These are phyloP conservation scores for Nemophila menziesii DNA, from an alignment of 257 asterid genomes.

Conservation along the genomic window DNA sequence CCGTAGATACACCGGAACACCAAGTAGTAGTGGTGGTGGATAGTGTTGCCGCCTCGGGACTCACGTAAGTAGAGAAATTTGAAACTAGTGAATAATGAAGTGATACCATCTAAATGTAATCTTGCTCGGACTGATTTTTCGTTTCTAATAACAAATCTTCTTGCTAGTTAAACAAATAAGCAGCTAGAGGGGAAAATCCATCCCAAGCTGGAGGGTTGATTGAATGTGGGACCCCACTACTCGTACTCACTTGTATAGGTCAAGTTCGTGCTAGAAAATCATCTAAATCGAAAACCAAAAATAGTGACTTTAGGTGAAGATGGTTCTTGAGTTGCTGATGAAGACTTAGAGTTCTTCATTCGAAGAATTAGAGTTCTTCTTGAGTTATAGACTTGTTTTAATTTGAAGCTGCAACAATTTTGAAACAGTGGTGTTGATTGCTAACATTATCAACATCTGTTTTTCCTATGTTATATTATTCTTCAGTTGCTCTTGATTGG, in stretches of 20 bases:
- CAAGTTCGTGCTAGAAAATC: no score
- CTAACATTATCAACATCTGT: no score
- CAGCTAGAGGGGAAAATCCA: conserved; percentile 92
- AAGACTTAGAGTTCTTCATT: no score
- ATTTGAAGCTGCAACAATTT: no score
- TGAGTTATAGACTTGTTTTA: no score
- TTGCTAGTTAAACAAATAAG: conserved; percentile 95
- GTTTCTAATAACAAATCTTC: conserved; percentile 74
- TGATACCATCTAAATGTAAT: conserved; percentile 57
- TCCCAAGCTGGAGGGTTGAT: conserved; percentile 95
- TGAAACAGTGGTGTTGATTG: no score
- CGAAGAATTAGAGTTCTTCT: no score
- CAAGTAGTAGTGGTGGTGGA: conserved; percentile 88
- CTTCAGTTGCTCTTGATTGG: no score
- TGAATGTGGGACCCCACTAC: conserved; percentile 70
- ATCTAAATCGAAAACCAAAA: no score
- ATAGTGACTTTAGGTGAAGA: no score
- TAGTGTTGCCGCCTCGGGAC: conserved; percentile 99
- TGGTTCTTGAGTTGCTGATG: no score
- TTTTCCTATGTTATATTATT: no score
- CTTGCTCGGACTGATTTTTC: conserved; percentile 59
- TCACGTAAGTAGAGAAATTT: conserved; percentile 95
- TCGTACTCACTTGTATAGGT: conserved; percentile 50
- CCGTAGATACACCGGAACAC: conserved; percentile 99
- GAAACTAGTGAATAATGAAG: conserved; percentile 98